Conservation (phyloP, 352 stramenopile genomes). For the Hyaloperonospora arabidopsidis region DNA sequence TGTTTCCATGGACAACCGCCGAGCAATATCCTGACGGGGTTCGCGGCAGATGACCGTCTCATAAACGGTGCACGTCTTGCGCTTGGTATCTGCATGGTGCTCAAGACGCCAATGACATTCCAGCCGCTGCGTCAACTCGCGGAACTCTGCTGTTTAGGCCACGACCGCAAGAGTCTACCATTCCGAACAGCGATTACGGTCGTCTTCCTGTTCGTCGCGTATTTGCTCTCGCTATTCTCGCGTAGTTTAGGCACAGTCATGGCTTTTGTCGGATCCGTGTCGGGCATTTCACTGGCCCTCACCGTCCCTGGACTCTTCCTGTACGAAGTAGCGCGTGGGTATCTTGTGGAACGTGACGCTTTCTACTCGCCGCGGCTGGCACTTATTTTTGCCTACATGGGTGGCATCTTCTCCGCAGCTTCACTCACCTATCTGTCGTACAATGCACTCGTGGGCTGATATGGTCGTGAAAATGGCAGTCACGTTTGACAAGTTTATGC, state of each 20-base stretch:
- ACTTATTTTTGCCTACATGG: conserved; percentile 40
- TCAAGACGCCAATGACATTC: conserved; percentile 83
- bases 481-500: too few species aligned
- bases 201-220: conserved; percentile 57
- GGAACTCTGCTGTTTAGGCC: conserved; percentile 62
- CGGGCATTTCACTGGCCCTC: conserved; percentile 64
- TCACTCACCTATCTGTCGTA: conserved; percentile 68
- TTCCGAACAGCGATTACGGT: conserved; percentile 65
- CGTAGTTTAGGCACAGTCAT: conserved; percentile 64
- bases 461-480: too few species aligned
- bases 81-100: conserved; percentile 64
- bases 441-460: conserved; percentile 32
- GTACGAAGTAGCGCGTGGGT: conserved; percentile 57
- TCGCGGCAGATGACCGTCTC: conserved; percentile 51
- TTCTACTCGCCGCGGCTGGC: conserved; percentile 54
- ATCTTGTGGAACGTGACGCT: conserved; percentile 38
- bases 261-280: conserved; percentile 65
- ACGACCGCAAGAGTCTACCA: conserved; percentile 57
- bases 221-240: conserved; percentile 55
- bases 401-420: conserved; percentile 44
- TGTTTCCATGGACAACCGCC: conserved; percentile 77
- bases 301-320: conserved; percentile 68
- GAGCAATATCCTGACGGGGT: conserved; percentile 79
- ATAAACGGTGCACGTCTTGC: conserved; percentile 75
- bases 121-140: conserved; percentile 72